phyloP scores from a whole-genome alignment of 2,329 filamentous ascomycete species.

The Lachnellula arida region DNA sequence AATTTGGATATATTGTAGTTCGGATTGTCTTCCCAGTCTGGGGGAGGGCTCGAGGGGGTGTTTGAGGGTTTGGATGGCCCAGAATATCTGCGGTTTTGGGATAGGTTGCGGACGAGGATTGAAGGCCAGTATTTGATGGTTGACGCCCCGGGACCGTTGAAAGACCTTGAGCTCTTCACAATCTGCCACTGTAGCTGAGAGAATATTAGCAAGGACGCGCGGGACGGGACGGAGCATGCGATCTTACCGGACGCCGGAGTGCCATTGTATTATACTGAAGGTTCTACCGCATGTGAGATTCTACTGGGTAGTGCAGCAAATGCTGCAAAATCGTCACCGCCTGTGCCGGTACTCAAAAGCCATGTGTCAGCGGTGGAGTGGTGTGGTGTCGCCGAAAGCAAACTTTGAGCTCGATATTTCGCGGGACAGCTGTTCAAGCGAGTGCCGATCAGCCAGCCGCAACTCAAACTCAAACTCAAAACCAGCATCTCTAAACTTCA shows the following conservation, averaged over 20 bases:
- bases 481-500: too few relatives aligned
- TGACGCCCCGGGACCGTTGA: not conserved
- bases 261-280: slow-evolving; percentile 22
- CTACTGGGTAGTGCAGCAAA: slow-evolving; percentile 25
- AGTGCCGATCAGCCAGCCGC: not conserved
- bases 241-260: slow-evolving; percentile 23
- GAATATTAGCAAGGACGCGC: slow-evolving; percentile 10
- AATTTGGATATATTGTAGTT: slow-evolving; percentile 69
- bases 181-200: slow-evolving; percentile 8
- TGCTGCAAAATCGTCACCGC: slow-evolving; percentile 30
- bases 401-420: not conserved
- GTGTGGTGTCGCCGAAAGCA: slow-evolving; percentile 1
- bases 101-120: not conserved
- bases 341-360: slow-evolving; percentile 21
- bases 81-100: slow-evolving; percentile 3
- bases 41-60: slow-evolving; percentile 26
- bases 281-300: not conserved
- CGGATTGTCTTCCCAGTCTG: slow-evolving; percentile 68
- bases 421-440: not conserved
- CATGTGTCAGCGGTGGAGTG: slow-evolving; percentile 17
- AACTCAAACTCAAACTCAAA: not conserved
- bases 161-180: not conserved
- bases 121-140: not conserved
- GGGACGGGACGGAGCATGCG: slow-evolving; percentile 4
- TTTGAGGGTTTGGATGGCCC: slow-evolving; percentile 4